A percentile compares a stretch with the other conserved stretches of the same genome.
phyloP scores from a whole-genome alignment of 257 asterid species.

The Solanum arcanum region DNA sequence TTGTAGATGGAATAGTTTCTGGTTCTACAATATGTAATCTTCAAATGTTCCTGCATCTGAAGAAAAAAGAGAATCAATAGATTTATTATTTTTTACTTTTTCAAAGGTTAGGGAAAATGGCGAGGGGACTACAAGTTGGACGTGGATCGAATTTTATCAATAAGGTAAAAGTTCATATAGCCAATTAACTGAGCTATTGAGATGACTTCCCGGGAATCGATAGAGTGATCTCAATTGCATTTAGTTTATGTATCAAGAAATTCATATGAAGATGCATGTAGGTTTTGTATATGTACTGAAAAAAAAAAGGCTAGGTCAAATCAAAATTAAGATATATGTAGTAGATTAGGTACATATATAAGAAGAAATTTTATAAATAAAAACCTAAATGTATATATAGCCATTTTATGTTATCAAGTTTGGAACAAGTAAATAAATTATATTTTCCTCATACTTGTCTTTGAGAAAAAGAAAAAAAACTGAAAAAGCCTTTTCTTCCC shows the following conservation, averaged over 20 bases:
- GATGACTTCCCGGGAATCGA: too few species aligned
- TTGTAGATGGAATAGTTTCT: neutral
- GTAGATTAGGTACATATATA: neutral
- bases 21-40: neutral
- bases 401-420: neutral
- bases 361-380: too few species aligned
- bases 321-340: too few species aligned
- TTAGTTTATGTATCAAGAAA: too few species aligned
- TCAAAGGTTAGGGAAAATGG: neutral
- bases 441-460: neutral
- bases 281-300: neutral
- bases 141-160: too few species aligned
- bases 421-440: neutral
- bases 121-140: too few species aligned
- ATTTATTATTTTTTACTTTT: too few species aligned
- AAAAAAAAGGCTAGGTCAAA: neutral
- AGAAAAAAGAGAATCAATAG: neutral
- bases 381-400: neutral
- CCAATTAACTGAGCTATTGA: too few species aligned
- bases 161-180: too few species aligned
- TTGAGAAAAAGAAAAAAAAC: neutral
- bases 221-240: too few species aligned
- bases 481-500: neutral
- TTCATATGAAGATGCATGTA: too few species aligned
- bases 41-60: neutral